These are phyloP conservation scores for Penicillium desertorum DNA, from an alignment of 495 filamentous ascomycete species.

Conservation along the genomic window DNA sequence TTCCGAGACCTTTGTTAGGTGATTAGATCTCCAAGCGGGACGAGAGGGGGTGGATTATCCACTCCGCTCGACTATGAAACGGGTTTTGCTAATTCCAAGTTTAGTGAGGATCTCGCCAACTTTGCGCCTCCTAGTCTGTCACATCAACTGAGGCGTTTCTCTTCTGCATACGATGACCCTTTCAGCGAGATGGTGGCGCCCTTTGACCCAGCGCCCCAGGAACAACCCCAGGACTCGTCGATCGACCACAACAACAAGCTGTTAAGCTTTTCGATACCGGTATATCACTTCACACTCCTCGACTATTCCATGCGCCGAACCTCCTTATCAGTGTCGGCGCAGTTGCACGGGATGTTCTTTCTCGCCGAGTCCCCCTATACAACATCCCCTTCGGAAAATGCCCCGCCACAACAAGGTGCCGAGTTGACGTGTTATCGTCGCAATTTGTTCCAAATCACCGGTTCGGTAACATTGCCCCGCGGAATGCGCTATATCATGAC, in stretches of 20 bases:
- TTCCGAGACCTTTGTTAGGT: constrained; percentile 58
- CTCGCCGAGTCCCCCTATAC: constrained; percentile 80
- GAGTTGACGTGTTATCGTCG: constrained; percentile 91
- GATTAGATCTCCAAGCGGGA: constrained; percentile 9
- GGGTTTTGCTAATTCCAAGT: constrained; percentile 2
- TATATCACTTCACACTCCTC: constrained; percentile 65
- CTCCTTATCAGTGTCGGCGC: constrained; percentile 68
- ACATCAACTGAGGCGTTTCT: constrained; percentile 40
- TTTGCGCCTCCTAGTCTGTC: constrained; percentile 40
- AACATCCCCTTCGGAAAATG: constrained; percentile 59
- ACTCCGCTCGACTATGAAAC: neutral
- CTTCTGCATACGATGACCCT: constrained; percentile 65
- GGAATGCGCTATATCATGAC: constrained; percentile 71
- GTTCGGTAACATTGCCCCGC: constrained; percentile 74
- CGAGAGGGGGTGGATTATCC: constrained; percentile 8
- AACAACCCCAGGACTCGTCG: constrained; percentile 43
- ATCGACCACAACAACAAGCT: constrained; percentile 76
- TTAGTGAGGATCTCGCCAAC: constrained; percentile 41
- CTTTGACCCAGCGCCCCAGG: constrained; percentile 51
- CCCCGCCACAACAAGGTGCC: constrained; percentile 59
- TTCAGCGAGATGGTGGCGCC: constrained; percentile 55
- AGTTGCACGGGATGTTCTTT: constrained; percentile 94
- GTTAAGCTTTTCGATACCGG: constrained; percentile 72
- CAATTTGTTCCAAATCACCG: constrained; percentile 87
- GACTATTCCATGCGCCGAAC: constrained; percentile 64